Base-by-base conservation (phyloP, 345 rosid genomes). In the Ceriops zippeliana region DNA sequence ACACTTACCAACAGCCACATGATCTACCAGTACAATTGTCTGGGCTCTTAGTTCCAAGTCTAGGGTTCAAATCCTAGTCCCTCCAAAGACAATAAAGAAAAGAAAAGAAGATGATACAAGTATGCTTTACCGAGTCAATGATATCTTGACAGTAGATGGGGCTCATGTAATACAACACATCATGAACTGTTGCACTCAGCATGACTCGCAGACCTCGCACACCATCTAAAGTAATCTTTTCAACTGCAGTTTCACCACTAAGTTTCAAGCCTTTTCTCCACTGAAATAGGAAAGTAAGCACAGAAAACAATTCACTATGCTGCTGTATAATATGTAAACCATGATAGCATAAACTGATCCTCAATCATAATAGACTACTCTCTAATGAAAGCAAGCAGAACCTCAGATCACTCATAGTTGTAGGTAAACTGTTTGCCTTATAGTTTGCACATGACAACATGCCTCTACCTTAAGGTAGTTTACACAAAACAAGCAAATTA, bases 181-280 rank as follows among this genome's bases (percentile, higher is more conserved):
- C 97, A 64, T 95, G 99, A 72, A 84, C 96, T 62, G 99, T 95
- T 58, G 97, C 99, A 63, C 99, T 85, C 77, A 95, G 82, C 85
- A 74, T 89, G 70, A 85, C 86, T 46, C 96, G 96, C 71, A 95
- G 79, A 62, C 96, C 93, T 20, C 89, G 84, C 20, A 95, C 99
- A 76, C 99, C 99, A 67, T 95, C 97, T 71, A 95, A 82, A 71
- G 99, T 95, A 79, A 87, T 86, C 75, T 90, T 91, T 46, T 95
- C 99, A 53, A 95, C 96, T 51, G 92, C 93, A 75, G 90, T 68
- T 83, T 95, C 99, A 65, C 99, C 89, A 72, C 99, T 86, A 52
- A 95, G 93, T 84, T 90, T 95, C 89, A 95, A 83, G 61, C 97
- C 98, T 74, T 86, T 91, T 81, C 99, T 90, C 98, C 98, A 95